Evolutionary conservation across 495 filamentous ascomycete genomes (phyloP).

Genomic region (Penicillium nucicola): DNA sequence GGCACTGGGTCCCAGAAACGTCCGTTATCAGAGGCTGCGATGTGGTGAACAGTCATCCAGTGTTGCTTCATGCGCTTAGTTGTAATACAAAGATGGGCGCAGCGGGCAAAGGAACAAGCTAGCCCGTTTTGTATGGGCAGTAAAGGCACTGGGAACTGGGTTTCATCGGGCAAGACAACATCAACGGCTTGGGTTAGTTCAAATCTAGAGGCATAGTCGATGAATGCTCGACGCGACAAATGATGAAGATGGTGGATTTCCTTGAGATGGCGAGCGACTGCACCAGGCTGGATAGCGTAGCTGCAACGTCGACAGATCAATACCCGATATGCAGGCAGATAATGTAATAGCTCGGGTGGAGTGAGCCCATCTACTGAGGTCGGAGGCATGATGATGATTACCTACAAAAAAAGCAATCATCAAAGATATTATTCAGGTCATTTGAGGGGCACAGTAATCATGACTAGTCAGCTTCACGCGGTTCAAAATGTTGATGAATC

Average conservation of each 20-base stretch:
- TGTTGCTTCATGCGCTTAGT: conserved; percentile 32
- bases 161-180: conserved; percentile 10
- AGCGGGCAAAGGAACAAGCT: conserved; percentile 16
- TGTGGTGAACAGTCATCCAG: conserved; percentile 18
- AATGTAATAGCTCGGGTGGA: conserved; percentile 18
- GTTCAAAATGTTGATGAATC: too few relatives aligned
- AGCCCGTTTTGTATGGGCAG: conserved; percentile 28
- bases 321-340: conserved; percentile 17
- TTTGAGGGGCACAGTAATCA: too few relatives aligned
- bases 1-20: conserved; percentile 12
- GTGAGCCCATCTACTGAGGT: too few relatives aligned
- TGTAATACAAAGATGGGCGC: conserved; percentile 25
- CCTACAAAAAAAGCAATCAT: too few relatives aligned
- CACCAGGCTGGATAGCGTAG: conserved; percentile 35
- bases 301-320: conserved; percentile 28
- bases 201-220: conserved; percentile 20
- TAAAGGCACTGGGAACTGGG: conserved; percentile 27
- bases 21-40: background rate
- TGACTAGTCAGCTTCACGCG: too few relatives aligned
- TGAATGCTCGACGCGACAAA: conserved; percentile 16
- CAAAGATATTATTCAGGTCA: too few relatives aligned
- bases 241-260: conserved; percentile 36
- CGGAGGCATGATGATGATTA: too few relatives aligned
- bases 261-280: conserved; percentile 34
- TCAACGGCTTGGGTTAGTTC: conserved; percentile 17